Conservation (phyloP, 2,329 filamentous ascomycete species). For the Cryphonectria japonica region DNA sequence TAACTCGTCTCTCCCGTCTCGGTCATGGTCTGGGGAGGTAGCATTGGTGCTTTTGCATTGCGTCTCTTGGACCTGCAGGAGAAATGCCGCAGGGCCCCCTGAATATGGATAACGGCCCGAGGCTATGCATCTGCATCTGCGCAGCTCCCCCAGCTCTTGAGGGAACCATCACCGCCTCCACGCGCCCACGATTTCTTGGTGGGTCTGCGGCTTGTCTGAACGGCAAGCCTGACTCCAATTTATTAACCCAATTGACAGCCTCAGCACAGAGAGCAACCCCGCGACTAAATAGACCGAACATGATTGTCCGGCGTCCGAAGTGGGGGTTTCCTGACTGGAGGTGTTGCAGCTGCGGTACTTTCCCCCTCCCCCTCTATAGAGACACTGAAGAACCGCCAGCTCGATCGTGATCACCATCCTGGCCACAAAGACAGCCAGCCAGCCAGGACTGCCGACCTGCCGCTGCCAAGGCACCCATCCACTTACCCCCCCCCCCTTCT, state of each 20-base stretch:
- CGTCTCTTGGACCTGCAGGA: not conserved
- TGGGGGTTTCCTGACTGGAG: not conserved
- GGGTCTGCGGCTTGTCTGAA: not conserved
- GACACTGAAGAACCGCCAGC: not conserved
- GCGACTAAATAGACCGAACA: not conserved
- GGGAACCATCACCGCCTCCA: not conserved
- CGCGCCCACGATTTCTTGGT: not conserved
- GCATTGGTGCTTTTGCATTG: not conserved
- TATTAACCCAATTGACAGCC: not conserved
- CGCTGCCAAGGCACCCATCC: not conserved
- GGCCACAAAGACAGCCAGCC: not conserved
- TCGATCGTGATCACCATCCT: not conserved
- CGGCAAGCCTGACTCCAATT: not conserved
- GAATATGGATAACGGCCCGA: not conserved
- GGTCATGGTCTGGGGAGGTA: constrained; percentile 3
- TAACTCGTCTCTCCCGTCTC: not conserved
- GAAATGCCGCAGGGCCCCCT: not conserved
- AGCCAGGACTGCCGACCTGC: not conserved
- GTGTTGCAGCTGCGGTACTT: not conserved
- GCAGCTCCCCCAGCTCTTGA: not conserved
- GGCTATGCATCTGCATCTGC: not conserved
- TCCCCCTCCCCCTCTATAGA: not conserved
- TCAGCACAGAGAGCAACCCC: not conserved
- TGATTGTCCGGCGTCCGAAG: not conserved
- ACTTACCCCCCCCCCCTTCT: not conserved